Evolutionary conservation across 2,329 filamentous ascomycete genomes (phyloP).

Genomic region (Talaromyces sp.): DNA sequence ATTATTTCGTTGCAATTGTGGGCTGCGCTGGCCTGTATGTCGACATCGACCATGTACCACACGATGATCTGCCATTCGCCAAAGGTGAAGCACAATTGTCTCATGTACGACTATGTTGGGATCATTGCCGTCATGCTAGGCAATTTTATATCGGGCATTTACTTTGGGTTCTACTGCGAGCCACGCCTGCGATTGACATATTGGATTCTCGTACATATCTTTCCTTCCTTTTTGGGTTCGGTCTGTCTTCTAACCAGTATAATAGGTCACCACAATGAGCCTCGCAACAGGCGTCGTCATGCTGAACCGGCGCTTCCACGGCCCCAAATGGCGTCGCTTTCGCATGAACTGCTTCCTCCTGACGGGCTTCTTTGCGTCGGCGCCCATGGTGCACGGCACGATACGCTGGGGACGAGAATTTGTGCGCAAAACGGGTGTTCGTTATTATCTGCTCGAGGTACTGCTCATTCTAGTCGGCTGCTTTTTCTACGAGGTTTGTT

Average conservation of each 20-base stretch:
- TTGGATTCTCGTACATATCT: constrained; percentile 30
- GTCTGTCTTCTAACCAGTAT: not conserved
- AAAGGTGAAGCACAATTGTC: constrained; percentile 19
- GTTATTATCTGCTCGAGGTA: constrained; percentile 31
- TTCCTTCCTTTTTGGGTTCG: not conserved
- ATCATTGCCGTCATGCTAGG: constrained; percentile 31
- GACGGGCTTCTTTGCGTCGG: constrained; percentile 30
- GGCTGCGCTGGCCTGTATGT: constrained; percentile 32
- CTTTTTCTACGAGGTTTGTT: constrained; percentile 20
- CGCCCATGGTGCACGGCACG: constrained; percentile 28
- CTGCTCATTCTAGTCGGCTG: constrained; percentile 26
- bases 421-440: constrained; percentile 23
- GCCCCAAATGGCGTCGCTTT: constrained; percentile 23
- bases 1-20: constrained; percentile 17
- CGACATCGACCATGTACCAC: constrained; percentile 26
- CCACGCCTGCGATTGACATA: constrained; percentile 23
- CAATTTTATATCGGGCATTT: constrained; percentile 30
- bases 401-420: constrained; percentile 20
- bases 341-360: constrained; percentile 25
- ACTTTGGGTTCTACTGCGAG: constrained; percentile 33
- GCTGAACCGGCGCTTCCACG: constrained; percentile 30
- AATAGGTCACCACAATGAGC: constrained; percentile 26
- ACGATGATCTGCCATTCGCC: constrained; percentile 31
- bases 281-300: constrained; percentile 27
- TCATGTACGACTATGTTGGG: constrained; percentile 28